phyloP scores from a whole-genome alignment of 805 yeast species.

The Clavispora santaluciae region DNA sequence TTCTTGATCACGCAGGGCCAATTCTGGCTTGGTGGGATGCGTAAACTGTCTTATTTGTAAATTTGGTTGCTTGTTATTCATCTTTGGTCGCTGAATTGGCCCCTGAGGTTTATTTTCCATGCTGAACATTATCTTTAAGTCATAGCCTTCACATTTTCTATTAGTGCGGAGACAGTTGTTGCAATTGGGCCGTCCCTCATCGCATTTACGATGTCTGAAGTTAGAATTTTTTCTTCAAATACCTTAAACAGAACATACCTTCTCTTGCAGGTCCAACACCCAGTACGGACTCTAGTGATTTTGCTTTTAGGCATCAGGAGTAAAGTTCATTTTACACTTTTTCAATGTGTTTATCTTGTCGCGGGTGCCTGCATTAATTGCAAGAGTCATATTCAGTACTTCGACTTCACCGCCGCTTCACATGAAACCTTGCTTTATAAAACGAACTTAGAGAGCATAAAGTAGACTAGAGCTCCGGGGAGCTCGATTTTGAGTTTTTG shows the following conservation, averaged over 20 bases:
- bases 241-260: slow-evolving; percentile 26
- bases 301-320: not conserved
- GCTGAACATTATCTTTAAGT: slow-evolving; percentile 43
- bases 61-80: not conserved
- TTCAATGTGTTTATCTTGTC: not conserved
- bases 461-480: too few relatives aligned
- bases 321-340: not conserved
- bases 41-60: not conserved
- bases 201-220: slow-evolving; percentile 49
- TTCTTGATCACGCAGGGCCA: not conserved
- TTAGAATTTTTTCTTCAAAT: slow-evolving; percentile 4
- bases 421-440: too few relatives aligned
- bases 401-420: too few relatives aligned
- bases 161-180: slow-evolving; percentile 43
- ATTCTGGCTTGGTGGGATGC: not conserved
- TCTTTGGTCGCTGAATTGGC: not conserved
- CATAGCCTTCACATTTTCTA: slow-evolving; percentile 48
- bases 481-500: too few relatives aligned
- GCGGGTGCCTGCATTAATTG: not conserved
- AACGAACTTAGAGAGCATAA: too few relatives aligned
- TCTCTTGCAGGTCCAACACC: slow-evolving; percentile 55
- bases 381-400: not conserved
- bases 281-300: slow-evolving; percentile 43
- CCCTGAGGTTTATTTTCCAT: not conserved
- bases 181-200: slow-evolving; percentile 50